Evolutionary conservation across 2,329 filamentous ascomycete genomes (phyloP).

Genomic region (Lecanicillium sp.): DNA sequence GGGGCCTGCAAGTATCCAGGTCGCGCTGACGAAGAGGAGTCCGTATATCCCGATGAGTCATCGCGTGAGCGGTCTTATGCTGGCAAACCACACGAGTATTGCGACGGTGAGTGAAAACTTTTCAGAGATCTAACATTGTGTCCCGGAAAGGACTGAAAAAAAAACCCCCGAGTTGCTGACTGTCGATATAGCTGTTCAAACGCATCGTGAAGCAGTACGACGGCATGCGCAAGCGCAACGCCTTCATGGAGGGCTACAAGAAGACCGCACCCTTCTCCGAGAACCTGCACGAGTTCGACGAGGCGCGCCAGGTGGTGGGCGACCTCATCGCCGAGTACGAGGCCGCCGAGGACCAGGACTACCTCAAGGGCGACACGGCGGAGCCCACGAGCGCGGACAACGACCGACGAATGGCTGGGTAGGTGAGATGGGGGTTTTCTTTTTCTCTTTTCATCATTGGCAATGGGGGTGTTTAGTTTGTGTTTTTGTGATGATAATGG

Average conservation of each 20-base stretch:
- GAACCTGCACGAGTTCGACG: conserved; percentile 89
- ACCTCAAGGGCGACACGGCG: conserved; percentile 68
- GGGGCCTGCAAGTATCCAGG: conserved; percentile 96
- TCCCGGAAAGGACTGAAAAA: background rate
- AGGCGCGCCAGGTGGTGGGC: conserved; percentile 83
- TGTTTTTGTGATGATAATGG: too few relatives aligned
- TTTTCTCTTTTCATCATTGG: too few relatives aligned
- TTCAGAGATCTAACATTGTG: too few relatives aligned
- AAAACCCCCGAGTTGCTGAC: background rate
- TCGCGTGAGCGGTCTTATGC: conserved; percentile 91
- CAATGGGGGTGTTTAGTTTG: too few relatives aligned
- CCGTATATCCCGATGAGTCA: conserved; percentile 93
- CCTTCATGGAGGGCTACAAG: conserved; percentile 94
- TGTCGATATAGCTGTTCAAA: conserved; percentile 65
- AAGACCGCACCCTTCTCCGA: conserved; percentile 91
- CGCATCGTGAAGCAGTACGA: conserved; percentile 90
- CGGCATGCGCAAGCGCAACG: conserved; percentile 89
- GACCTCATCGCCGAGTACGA: conserved; percentile 94
- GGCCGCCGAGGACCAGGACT: conserved; percentile 85
- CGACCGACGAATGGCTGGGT: conserved; percentile 42
- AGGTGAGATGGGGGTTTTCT: background rate
- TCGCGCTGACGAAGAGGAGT: conserved; percentile 91
- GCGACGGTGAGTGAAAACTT: conserved; percentile 77
- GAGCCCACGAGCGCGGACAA: conserved; percentile 47
- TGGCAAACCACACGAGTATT: conserved; percentile 96